Base-by-base conservation (phyloP, 2,329 filamentous ascomycete genomes). In the Polychaeton citri region DNA sequence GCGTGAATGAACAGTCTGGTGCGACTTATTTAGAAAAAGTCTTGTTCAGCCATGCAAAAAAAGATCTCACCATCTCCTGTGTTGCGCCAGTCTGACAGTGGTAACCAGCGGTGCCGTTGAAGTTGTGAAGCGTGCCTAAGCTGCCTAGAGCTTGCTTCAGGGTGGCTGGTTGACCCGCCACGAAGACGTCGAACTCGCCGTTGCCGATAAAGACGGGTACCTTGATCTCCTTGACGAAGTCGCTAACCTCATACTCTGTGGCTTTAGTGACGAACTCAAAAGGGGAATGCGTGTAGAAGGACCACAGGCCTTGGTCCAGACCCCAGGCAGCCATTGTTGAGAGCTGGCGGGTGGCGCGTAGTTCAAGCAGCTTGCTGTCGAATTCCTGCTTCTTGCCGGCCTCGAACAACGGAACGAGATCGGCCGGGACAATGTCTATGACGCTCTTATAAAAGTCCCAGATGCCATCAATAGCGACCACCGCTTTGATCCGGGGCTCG, bases 191-290 rank as follows among this genome's bases (percentile, higher is more conserved):
- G 10, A 18, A 15, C 9, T 15, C 15, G n/a, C 17, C 18, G 17
- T 16, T 13, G 18, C 21, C 20, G 15, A 19, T 12, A 52, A 39
- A n/a, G 44, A 28, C 7, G 24, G 24, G 24, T 10, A 28, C 24
- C 5, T 28, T 15, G 24, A 28, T 45, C 6, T 39, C 21, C 32
- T 21, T 38, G 5, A 48, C 53, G 24, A 52, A 33, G 9, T 47
- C 41, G 33, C 42, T 47, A 48, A 56, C 52, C 28, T 48, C 46
- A 16, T 42, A 38, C 28, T 28, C 12, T 15, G 12, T 10, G 12
- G 24, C 24, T 15, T 28, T 7, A 15, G 24, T 28, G 4, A 28
- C 24, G 24, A 28, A 32, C 3, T 41, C 39, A 26, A 21, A 41
- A 3, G 39, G 36, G n/a, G 12, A 10, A 7, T 17, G 24, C 3